phyloP scores from a whole-genome alignment of 805 yeast genomes.

The Peterozyma xylosa region DNA sequence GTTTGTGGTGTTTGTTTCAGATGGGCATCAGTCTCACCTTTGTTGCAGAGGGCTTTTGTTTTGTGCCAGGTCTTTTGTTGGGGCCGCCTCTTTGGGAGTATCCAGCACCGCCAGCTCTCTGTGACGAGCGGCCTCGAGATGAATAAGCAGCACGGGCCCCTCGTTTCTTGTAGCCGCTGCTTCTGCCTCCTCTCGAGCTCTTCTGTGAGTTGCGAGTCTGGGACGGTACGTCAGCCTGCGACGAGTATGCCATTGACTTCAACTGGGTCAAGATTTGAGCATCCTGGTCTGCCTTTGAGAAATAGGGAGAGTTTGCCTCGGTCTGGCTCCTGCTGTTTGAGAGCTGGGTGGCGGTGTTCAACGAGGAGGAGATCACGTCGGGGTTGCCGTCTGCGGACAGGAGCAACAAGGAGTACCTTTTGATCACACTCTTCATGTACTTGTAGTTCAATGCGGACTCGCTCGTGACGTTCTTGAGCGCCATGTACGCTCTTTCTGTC shows the following conservation, averaged over 20 bases:
- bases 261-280: constrained; percentile 8
- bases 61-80: too few species aligned
- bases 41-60: too few species aligned
- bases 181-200: constrained; percentile 5
- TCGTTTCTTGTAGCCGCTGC: constrained; percentile 7
- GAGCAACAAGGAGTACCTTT: constrained; percentile 11
- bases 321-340: neutral
- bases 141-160: neutral
- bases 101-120: too few species aligned
- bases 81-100: too few species aligned
- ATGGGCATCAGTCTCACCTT: too few species aligned
- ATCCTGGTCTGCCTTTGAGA: constrained; percentile 10
- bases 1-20: too few species aligned
- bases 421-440: constrained; percentile 12
- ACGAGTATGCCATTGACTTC: neutral
- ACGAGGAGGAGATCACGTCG: constrained; percentile 3
- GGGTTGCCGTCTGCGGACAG: constrained; percentile 14
- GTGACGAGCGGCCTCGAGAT: too few species aligned
- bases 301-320: constrained; percentile 9
- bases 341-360: neutral
- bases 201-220: constrained; percentile 3
- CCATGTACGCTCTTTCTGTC: constrained; percentile 35
- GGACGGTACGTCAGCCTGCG: too few species aligned
- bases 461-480: constrained; percentile 25
- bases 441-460: constrained; percentile 20